Conservation (phyloP, 768 basidiomycete genomes). For the Phylloporus sp. region DNA sequence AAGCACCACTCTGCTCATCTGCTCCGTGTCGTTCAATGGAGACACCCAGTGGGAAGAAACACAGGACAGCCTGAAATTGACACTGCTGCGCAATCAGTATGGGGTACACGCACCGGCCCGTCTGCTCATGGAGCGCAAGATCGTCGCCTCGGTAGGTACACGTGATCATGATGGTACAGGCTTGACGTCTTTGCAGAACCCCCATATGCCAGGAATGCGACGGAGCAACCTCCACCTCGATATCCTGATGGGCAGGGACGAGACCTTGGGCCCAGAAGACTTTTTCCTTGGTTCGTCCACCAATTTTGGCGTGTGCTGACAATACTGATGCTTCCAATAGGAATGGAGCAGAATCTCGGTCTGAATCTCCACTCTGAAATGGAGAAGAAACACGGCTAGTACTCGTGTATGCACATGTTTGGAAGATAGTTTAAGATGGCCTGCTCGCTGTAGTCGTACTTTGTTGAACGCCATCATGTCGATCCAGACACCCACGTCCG, state of each 20-base stretch:
- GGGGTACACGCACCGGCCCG: slow-evolving; percentile 90
- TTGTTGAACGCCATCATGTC: slow-evolving; percentile 17
- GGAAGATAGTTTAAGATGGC: slow-evolving; percentile 3
- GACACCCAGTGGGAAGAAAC: slow-evolving; percentile 83
- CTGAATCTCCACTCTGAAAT: slow-evolving; percentile 63
- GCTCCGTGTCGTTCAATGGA: neutral
- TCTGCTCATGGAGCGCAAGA: slow-evolving; percentile 89
- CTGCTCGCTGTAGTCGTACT: too few species aligned
- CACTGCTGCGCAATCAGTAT: slow-evolving; percentile 75
- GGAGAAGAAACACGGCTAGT: slow-evolving; percentile 55
- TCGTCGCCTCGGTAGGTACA: slow-evolving; percentile 61
- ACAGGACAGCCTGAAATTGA: slow-evolving; percentile 83
- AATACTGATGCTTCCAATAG: slow-evolving; percentile 32
- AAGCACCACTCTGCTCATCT: slow-evolving; percentile 19
- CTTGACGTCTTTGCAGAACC: slow-evolving; percentile 41
- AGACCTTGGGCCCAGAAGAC: slow-evolving; percentile 72
- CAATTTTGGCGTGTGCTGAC: neutral
- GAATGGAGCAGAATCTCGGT: slow-evolving; percentile 47
- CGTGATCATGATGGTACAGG: neutral
- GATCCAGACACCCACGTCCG: slow-evolving; percentile 10
- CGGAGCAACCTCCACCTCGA: slow-evolving; percentile 85
- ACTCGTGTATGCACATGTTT: slow-evolving; percentile 25
- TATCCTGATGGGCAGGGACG: slow-evolving; percentile 91
- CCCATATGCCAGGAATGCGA: slow-evolving; percentile 60
- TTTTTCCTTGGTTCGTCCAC: slow-evolving; percentile 66